Evolutionary conservation across 2,329 filamentous ascomycete genomes (phyloP), one percentile per base, ranked within the genome.

Genomic region (Fusarium oligoseptatum): DNA sequence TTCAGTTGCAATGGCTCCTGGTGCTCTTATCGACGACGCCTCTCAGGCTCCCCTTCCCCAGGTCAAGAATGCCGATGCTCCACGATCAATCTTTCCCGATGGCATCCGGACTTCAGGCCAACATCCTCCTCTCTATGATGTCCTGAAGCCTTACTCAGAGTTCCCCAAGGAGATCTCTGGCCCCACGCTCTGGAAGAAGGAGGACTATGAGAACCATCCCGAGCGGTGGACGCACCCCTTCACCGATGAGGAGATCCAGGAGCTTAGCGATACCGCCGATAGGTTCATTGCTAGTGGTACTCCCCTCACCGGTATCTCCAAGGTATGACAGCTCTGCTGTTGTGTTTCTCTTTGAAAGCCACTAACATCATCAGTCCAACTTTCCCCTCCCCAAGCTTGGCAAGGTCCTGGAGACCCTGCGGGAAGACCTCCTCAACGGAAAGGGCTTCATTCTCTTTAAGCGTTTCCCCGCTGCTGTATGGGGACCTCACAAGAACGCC

Each of bases 401-500:
- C 75, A 80, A 78, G 12, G 71, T 79, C 22, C 83, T 88, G 12
- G 64, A 65, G 7, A 67, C 67, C 2, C 79, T 87, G 3, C 83
- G 85, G 29, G 75, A 82, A 15, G 84, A 87, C 73, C 82, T 88
- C 22, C 83, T 97, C 66, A 90, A 97, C 80, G 95, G 94, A 74
- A 97, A 97, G 79, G 95, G 95, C 17, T 97, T 97, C 84, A 93
- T 97, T 73, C 88, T 97, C 15, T 97, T 97, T 87, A 97, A 97
- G 82, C 91, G 93, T 61, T 92, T 97, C 81, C 95, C 94, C 1
- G 93, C 95, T 1, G 79, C 88, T 50, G 81, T 89, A 83, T 98
- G 95, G 95, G 91, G 92, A 0, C 89, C 91, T 62, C 89, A 91
- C 81, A 97, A 97, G 85, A 94, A 91, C 12, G 94, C 94, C 9